Evolutionary conservation across 148 eudicot genomes (phyloP).

Genomic region (Cornus suecica): DNA sequence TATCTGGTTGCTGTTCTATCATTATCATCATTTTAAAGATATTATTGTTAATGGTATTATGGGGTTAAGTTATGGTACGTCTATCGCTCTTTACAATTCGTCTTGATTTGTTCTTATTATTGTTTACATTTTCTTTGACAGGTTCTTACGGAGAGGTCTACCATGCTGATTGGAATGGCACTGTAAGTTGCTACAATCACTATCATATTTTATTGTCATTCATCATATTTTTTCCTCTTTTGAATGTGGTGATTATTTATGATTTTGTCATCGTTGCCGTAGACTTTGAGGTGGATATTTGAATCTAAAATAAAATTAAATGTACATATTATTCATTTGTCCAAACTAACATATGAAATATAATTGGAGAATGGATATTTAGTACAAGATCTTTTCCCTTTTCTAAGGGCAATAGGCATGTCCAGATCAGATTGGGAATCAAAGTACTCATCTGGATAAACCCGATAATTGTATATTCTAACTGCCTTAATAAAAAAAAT

Average conservation of each 20-base stretch:
- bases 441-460: not conserved
- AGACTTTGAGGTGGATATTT: not conserved
- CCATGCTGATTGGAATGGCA: conserved; percentile 99
- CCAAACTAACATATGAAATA: too few species aligned
- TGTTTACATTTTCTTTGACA: conserved; percentile 14
- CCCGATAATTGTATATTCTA: not conserved
- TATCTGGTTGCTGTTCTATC: not conserved
- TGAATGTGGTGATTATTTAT: not conserved
- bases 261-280: not conserved
- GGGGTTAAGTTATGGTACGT: not conserved
- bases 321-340: not conserved
- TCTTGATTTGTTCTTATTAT: not conserved
- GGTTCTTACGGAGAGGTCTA: conserved; percentile 99
- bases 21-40: not conserved
- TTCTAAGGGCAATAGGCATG: too few species aligned
- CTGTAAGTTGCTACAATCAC: conserved; percentile 55
- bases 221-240: not conserved
- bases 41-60: not conserved
- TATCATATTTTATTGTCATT: not conserved
- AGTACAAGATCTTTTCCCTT: too few species aligned
- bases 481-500: not conserved
- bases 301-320: not conserved
- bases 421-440: too few species aligned
- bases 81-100: not conserved
- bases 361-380: too few species aligned